Evolutionary conservation across 2,329 filamentous ascomycete species (phyloP).

Genomic region (Sclerotinia subarctica): DNA sequence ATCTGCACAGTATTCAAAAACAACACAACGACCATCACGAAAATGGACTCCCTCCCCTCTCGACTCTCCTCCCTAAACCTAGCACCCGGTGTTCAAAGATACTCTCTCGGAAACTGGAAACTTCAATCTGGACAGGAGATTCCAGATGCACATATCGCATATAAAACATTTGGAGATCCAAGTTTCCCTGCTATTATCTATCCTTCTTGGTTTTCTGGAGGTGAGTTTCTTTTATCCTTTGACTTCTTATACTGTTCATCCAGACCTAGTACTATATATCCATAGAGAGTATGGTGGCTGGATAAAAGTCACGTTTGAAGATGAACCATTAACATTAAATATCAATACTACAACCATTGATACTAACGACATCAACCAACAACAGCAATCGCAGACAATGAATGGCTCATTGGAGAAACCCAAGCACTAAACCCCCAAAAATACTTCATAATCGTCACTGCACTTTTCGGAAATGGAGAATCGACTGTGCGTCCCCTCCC

Average conservation of each 20-base stretch:
- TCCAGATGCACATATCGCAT: slow-evolving; percentile 65
- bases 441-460: slow-evolving; percentile 67
- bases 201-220: slow-evolving; percentile 71
- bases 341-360: too few relatives aligned
- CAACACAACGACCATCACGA: background rate
- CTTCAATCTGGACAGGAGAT: slow-evolving; percentile 64
- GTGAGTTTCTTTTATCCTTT: slow-evolving; percentile 39
- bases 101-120: slow-evolving; percentile 61
- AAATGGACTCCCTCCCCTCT: background rate
- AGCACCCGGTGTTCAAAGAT: slow-evolving; percentile 43
- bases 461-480: slow-evolving; percentile 67
- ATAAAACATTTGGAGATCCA: slow-evolving; percentile 69
- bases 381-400: slow-evolving; percentile 62
- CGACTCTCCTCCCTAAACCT: background rate
- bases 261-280: background rate
- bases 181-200: slow-evolving; percentile 67
- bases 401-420: slow-evolving; percentile 60
- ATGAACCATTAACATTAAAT: too few relatives aligned
- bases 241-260: too few relatives aligned
- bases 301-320: background rate
- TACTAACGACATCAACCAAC: slow-evolving; percentile 13
- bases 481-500: slow-evolving; percentile 44
- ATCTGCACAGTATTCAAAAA: too few relatives aligned
- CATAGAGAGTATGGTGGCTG: too few relatives aligned
- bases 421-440: slow-evolving; percentile 58